A percentile compares a stretch with the other conserved stretches of the same genome.
Evolutionary conservation across 768 basidiomycete genomes (phyloP).

Genomic region (Hemileccinum impolitum): DNA sequence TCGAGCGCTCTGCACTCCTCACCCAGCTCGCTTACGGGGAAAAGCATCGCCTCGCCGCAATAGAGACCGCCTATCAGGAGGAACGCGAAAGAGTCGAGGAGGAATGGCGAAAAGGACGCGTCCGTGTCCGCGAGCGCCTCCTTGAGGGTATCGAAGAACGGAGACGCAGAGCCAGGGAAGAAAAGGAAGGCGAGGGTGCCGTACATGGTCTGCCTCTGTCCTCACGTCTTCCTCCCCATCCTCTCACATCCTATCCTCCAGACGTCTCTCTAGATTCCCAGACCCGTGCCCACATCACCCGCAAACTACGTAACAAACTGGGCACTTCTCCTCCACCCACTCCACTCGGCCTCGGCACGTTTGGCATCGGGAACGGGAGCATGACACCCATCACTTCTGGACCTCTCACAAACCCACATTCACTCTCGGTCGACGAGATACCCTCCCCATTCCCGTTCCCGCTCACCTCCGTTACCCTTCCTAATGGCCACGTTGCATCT

Average conservation of each 20-base stretch:
- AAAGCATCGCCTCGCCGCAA: constrained; percentile 61
- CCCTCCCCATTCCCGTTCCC: constrained; percentile 82
- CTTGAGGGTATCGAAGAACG: constrained; percentile 85
- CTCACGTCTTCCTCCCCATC: background rate
- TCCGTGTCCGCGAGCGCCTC: constrained; percentile 71
- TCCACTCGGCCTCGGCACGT: constrained; percentile 44
- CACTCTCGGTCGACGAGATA: constrained; percentile 81
- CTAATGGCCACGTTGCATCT: constrained; percentile 31
- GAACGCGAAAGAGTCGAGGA: constrained; percentile 79
- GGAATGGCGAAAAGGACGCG: constrained; percentile 74
- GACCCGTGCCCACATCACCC: constrained; percentile 75
- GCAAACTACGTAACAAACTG: constrained; percentile 79
- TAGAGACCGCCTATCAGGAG: constrained; percentile 70
- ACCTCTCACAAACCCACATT: constrained; percentile 77
- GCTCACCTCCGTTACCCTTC: constrained; percentile 53
- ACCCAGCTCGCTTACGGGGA: constrained; percentile 66
- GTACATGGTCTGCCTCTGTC: constrained; percentile 49
- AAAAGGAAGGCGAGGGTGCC: constrained; percentile 87
- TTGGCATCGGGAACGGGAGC: constrained; percentile 35
- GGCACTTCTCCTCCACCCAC: constrained; percentile 78
- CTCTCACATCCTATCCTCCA: constrained; percentile 27
- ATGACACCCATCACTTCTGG: constrained; percentile 63
- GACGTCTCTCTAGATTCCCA: constrained; percentile 75
- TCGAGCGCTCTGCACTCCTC: constrained; percentile 75
- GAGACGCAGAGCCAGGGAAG: constrained; percentile 72